These are phyloP conservation scores for Grosmannia serpens DNA, from an alignment of 2,329 filamentous ascomycete genomes.

Conservation along the genomic window DNA sequence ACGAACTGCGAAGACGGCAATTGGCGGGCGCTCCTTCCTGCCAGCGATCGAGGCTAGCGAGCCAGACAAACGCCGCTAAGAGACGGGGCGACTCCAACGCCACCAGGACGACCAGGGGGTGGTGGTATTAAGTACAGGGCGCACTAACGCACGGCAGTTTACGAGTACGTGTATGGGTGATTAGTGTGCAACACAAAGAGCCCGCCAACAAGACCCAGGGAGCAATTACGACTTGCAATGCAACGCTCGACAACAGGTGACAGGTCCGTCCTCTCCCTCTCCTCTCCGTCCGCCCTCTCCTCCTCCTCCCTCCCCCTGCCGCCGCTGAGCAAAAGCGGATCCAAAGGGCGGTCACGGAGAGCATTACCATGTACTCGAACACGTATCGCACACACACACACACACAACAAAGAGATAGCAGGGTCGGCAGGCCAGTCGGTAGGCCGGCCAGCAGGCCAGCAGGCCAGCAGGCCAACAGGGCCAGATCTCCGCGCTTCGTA, in stretches of 20 bases:
- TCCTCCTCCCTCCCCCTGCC: neutral
- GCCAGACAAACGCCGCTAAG: neutral
- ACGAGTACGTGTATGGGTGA: neutral
- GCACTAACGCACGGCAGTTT: neutral
- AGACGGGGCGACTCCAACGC: slow-evolving; percentile 1
- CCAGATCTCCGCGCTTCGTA: neutral
- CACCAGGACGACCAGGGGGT: neutral
- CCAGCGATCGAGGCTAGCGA: neutral
- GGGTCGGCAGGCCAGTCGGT: too few species aligned
- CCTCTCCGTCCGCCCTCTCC: too few species aligned
- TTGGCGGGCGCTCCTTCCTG: slow-evolving; percentile 4
- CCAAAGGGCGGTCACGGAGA: neutral
- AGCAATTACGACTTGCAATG: neutral
- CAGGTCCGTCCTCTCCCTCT: neutral
- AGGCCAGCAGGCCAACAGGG: neutral
- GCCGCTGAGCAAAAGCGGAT: neutral
- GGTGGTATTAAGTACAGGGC: neutral
- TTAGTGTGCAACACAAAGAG: neutral
- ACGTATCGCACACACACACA: neutral
- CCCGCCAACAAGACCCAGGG: neutral
- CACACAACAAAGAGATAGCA: neutral
- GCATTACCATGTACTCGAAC: neutral
- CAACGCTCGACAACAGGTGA: neutral
- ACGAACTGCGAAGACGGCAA: slow-evolving; percentile 10
- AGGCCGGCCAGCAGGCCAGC: neutral